Percentiles rank a stretch among this genome's conserved stretches.
Conservation (phyloP, 441 rosid genomes). For the Adansonia madagascariensis region DNA sequence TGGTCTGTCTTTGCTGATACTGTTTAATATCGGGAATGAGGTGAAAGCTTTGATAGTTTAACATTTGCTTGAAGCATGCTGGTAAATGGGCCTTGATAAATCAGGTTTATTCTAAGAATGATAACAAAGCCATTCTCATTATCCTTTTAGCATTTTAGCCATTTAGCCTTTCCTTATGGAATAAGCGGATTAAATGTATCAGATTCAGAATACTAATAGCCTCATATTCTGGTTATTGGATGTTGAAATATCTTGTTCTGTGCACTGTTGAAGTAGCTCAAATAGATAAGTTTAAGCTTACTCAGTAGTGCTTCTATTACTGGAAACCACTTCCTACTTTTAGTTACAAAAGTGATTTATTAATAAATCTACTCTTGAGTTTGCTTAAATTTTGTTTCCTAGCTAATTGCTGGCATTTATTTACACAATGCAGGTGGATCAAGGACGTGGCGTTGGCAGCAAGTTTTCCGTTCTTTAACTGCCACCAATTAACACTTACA, state of each 20-base stretch:
- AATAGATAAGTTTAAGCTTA: conserved; percentile 13
- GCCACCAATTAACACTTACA: conserved; percentile 84
- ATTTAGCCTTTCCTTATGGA: neutral
- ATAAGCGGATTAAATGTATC: neutral
- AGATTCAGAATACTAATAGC: conserved; percentile 5
- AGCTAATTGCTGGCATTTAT: conserved; percentile 20
- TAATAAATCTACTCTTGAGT: neutral
- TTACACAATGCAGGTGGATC: conserved; percentile 73
- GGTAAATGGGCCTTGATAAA: neutral
- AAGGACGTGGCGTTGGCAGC: conserved; percentile 95
- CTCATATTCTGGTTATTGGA: neutral
- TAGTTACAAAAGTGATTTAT: neutral
- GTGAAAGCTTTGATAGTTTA: conserved; percentile 12
- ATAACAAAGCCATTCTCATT: neutral
- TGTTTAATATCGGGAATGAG: conserved; percentile 15
- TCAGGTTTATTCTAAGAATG: neutral
- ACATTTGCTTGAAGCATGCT: conserved; percentile 4
- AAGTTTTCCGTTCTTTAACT: conserved; percentile 88
- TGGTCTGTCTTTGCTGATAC: conserved; percentile 4
- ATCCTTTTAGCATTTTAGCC: neutral
- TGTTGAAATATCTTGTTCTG: neutral
- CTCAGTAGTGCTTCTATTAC: neutral
- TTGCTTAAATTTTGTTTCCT: neutral
- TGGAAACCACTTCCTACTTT: neutral
- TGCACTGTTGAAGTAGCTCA: conserved; percentile 22